Base-by-base conservation (phyloP, 2,329 filamentous ascomycete genomes). In the Claviceps africana region DNA sequence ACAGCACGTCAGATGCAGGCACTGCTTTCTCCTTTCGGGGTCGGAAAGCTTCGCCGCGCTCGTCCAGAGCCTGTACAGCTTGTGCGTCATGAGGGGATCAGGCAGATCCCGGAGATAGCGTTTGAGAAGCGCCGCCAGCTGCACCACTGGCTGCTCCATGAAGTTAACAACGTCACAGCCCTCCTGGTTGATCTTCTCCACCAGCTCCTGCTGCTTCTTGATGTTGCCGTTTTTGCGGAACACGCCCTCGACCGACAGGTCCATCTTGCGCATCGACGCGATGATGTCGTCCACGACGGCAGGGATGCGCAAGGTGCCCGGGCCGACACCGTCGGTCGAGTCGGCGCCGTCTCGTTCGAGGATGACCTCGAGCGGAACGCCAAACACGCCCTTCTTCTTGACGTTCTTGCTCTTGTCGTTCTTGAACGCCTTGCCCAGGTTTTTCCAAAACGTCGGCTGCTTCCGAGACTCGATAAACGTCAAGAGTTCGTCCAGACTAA, bases 151-250 rank as follows among this genome's bases (percentile, higher is more conserved):
- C 65, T 96, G 89, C 57, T 86, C 83, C 62, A 83, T 86, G 61
- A 97, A 79, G 64, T 94, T 89, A 52, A 95, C 83, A 52, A 84
- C 81, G 58, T 94, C 88, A 55, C 86, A 87, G 43, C 88, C 91
- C 51, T 88, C 85, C 45, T 81, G 81, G 66, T 98, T 93, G 57
- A 98, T 89, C 60, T 83, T 76, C 52, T 94, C 88, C 40, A 88
- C 84, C 7, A 94, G 75, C 56, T 95, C 90, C 59, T 86, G 88
- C 45, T 96, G 76, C 59, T 90, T 87, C 67, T 93, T 91, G 71
- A 98, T 96, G 67, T 97, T 98, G 60, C 93, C 93, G 62, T 97
- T 98, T 77, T 98, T 98, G 60, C 93, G 83, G 79, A 98, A 98
- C 22, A 98, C 90, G 61, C 93, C 93, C 68, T 98, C 93, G 1